Percentiles rank a stretch among this genome's conserved stretches.
Evolutionary conservation across 306 rosid species (phyloP).

Genomic region (Ammopiptanthus mongolicus): DNA sequence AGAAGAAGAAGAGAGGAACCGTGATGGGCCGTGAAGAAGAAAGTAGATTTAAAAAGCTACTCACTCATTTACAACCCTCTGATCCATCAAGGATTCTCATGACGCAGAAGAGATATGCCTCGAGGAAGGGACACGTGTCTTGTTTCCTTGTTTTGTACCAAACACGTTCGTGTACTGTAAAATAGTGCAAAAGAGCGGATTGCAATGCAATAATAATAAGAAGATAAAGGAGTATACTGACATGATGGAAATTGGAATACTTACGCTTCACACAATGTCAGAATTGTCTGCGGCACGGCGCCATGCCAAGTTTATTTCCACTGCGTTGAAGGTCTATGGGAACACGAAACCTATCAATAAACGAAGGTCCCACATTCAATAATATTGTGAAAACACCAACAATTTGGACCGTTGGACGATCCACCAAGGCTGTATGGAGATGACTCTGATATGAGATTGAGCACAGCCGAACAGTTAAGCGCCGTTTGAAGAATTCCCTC

Average conservation of each 20-base stretch:
- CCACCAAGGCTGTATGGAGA: no score
- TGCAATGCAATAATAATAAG: not conserved
- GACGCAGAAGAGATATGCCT: constrained; percentile 1
- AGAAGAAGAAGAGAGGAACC: not conserved
- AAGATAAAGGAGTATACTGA: not conserved
- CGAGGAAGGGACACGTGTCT: not conserved
- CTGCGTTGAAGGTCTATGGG: not conserved
- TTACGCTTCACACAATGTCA: constrained; percentile 37
- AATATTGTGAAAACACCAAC: no score
- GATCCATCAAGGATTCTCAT: not conserved
- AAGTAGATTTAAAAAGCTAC: not conserved
- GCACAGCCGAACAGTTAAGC: constrained; percentile 20
- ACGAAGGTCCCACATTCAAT: not conserved
- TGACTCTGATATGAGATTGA: constrained; percentile 4
- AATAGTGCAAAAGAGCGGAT: not conserved
- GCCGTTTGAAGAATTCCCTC: constrained; percentile 47
- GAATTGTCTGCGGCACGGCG: constrained; percentile 13
- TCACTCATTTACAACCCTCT: not conserved
- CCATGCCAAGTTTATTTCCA: not conserved
- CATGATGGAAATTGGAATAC: constrained; percentile 13
- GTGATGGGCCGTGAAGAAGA: not conserved
- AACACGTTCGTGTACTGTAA: not conserved
- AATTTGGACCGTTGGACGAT: no score
- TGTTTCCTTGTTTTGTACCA: not conserved
- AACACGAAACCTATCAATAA: not conserved